phyloP scores from a whole-genome alignment of 352 stramenopile genomes.

The Phytophthora multivora region DNA sequence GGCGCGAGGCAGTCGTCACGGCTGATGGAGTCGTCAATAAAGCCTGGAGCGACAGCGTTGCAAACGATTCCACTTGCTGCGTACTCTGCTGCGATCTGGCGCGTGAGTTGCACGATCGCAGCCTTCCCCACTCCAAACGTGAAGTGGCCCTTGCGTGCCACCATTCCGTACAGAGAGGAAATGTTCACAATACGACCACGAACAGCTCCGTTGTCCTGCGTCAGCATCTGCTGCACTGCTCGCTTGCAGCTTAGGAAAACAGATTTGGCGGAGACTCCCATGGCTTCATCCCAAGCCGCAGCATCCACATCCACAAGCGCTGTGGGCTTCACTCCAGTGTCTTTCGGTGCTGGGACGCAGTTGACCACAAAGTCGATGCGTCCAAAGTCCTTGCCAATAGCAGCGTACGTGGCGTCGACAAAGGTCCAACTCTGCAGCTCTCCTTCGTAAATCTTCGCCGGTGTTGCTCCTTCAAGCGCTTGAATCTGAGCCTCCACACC shows the following conservation, averaged over 20 bases:
- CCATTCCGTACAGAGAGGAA: slow-evolving; percentile 63
- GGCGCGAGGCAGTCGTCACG: slow-evolving; percentile 61
- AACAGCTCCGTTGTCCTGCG: slow-evolving; percentile 57
- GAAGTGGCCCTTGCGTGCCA: slow-evolving; percentile 62
- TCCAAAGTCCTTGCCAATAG: slow-evolving; percentile 47
- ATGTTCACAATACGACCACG: slow-evolving; percentile 72
- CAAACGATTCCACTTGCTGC: slow-evolving; percentile 62
- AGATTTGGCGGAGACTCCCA: slow-evolving; percentile 65
- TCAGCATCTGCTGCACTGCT: slow-evolving; percentile 63
- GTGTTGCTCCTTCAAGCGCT: slow-evolving; percentile 14
- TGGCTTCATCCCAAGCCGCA: slow-evolving; percentile 56
- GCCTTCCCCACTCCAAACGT: slow-evolving; percentile 72
- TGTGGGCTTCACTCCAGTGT: slow-evolving; percentile 37
- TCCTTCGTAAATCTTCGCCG: slow-evolving; percentile 47
- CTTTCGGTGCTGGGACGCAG: slow-evolving; percentile 46
- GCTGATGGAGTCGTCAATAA: slow-evolving; percentile 69
- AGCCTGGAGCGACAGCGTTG: slow-evolving; percentile 63
- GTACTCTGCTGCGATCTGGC: slow-evolving; percentile 68
- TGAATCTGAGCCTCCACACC: slow-evolving; percentile 50
- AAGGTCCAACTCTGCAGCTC: slow-evolving; percentile 61
- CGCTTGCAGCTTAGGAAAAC: slow-evolving; percentile 78
- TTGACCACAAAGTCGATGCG: slow-evolving; percentile 82
- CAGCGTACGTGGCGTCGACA: slow-evolving; percentile 48
- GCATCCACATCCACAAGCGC: slow-evolving; percentile 48
- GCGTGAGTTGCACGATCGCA: slow-evolving; percentile 66